Conservation (phyloP, 2,329 filamentous ascomycete species). For the Paecilomyces dactylethromorphus region DNA sequence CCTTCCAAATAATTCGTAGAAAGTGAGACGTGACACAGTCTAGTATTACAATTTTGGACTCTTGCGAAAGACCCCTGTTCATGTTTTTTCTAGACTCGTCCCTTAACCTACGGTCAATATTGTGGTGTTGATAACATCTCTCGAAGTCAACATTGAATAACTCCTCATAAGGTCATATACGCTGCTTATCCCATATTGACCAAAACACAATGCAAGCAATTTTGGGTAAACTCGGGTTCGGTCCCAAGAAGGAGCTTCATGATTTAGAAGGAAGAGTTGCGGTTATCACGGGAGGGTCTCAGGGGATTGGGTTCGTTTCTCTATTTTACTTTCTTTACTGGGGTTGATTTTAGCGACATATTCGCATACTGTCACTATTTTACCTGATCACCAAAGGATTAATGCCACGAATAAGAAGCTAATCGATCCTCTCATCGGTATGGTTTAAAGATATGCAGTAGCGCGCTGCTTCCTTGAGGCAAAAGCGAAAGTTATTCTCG, state of each 20-base stretch:
- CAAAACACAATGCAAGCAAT: slow-evolving; percentile 31
- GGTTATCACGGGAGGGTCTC: slow-evolving; percentile 33
- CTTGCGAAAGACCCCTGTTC: too few relatives aligned
- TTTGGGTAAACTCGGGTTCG: slow-evolving; percentile 27
- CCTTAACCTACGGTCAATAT: not conserved
- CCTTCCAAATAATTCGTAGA: not conserved
- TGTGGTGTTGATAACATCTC: not conserved
- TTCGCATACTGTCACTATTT: too few relatives aligned
- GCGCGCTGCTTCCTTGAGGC: slow-evolving; percentile 27
- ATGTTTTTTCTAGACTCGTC: not conserved
- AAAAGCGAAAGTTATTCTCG: slow-evolving; percentile 31
- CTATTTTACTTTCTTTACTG: not conserved
- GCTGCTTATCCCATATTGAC: not conserved
- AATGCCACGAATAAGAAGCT: not conserved
- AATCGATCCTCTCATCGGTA: not conserved
- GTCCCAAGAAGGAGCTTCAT: slow-evolving; percentile 29
- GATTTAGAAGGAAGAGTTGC: slow-evolving; percentile 32
- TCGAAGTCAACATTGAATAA: not conserved
- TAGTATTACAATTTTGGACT: not conserved
- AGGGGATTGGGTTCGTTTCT: slow-evolving; percentile 29
- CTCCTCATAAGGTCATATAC: not conserved
- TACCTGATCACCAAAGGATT: too few relatives aligned
- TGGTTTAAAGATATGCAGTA: slow-evolving; percentile 21
- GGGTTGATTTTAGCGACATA: not conserved
- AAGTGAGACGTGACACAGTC: not conserved